Conservation (phyloP, 2,329 filamentous ascomycete genomes). For the Rhexocercosporidium sp. region DNA sequence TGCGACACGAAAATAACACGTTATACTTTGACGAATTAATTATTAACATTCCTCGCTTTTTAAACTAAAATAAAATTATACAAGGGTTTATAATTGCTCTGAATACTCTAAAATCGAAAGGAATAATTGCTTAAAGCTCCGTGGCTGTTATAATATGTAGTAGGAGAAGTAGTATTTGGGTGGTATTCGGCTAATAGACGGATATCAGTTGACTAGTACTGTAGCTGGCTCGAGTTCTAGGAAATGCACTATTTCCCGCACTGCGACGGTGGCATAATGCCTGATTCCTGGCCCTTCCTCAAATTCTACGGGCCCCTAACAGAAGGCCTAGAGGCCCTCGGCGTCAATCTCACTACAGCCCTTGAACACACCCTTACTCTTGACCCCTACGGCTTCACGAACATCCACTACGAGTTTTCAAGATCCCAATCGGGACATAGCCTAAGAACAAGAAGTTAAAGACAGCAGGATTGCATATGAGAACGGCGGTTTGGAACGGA, state of each 20-base stretch:
- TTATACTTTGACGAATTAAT: no score
- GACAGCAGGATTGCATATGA: neutral
- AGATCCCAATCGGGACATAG: neutral
- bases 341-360: neutral
- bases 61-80: no score
- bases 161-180: no score
- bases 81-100: no score
- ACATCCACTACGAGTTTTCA: neutral
- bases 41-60: no score
- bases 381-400: neutral
- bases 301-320: neutral
- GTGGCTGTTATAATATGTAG: no score
- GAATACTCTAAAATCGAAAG: no score
- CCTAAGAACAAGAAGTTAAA: neutral
- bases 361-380: neutral
- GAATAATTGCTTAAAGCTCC: no score
- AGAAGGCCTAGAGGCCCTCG: neutral
- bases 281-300: neutral
- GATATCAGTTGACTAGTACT: no score
- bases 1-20: no score
- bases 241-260: neutral
- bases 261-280: neutral
- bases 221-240: conserved; percentile 10
- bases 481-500: neutral
- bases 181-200: no score